Evolutionary conservation across 352 stramenopile species (phyloP).

Genomic region (Globisporangium cylindrosporum): DNA sequence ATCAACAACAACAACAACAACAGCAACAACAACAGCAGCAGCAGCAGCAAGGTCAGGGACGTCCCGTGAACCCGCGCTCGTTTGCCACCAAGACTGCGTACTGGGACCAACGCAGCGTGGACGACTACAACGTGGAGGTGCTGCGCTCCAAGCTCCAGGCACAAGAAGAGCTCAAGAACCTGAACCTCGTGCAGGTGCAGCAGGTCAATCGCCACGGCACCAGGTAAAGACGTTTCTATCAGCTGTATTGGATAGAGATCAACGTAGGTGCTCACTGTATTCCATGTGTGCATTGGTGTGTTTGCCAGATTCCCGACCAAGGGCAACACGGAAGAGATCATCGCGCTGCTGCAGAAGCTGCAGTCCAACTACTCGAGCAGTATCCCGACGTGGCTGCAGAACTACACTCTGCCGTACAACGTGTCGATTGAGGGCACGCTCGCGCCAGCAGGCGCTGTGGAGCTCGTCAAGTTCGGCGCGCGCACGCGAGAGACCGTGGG

Average conservation of each 20-base stretch:
- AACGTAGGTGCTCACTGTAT: not conserved
- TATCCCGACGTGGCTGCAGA: constrained; percentile 47
- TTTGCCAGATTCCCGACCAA: constrained; percentile 47
- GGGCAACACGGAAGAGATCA: constrained; percentile 43
- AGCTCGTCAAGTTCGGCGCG: constrained; percentile 38
- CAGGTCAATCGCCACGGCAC: constrained; percentile 55
- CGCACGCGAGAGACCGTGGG: constrained; percentile 28
- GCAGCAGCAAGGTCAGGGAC: not conserved
- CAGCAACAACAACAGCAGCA: not conserved
- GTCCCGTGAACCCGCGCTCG: not conserved
- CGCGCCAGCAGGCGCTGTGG: constrained; percentile 25
- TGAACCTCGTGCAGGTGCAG: constrained; percentile 35
- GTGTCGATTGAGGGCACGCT: constrained; percentile 38
- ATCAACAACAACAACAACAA: not conserved
- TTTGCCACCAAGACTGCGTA: constrained; percentile 9
- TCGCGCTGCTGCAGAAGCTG: constrained; percentile 40
- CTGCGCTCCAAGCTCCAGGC: not conserved
- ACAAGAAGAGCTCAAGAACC: not conserved
- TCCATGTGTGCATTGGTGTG: not conserved
- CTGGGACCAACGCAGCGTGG: constrained; percentile 9
- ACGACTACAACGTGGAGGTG: not conserved
- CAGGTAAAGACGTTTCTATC: constrained; percentile 22
- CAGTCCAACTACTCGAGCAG: constrained; percentile 32
- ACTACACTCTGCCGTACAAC: constrained; percentile 69
- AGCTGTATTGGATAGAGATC: no score